phyloP scores from a whole-genome alignment of 2,329 filamentous ascomycete species.

The Fusarium drepaniforme region DNA sequence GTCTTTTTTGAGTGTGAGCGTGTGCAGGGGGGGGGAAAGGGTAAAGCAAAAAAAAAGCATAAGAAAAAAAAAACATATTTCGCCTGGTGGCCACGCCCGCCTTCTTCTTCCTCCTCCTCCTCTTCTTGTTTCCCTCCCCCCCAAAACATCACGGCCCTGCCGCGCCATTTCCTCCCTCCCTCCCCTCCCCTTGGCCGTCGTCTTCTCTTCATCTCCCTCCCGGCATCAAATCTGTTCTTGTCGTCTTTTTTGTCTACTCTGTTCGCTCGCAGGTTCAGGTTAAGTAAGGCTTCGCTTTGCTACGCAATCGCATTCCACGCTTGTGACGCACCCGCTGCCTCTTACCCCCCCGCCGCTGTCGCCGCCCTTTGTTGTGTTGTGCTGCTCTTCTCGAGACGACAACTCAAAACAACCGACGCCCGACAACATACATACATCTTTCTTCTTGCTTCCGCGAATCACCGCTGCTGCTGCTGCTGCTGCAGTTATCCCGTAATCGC shows the following conservation, averaged over 20 bases:
- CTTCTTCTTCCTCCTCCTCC: conserved; percentile 25
- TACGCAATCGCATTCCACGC: conserved; percentile 28
- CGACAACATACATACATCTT: conserved; percentile 9
- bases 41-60: conserved; percentile 30
- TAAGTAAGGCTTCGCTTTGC: conserved; percentile 20
- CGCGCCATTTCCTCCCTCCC: conserved; percentile 56
- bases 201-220: conserved; percentile 50
- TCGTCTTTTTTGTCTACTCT: conserved; percentile 39
- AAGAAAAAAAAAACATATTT: conserved; percentile 44
- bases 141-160: conserved; percentile 56
- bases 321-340: conserved; percentile 35
- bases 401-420: conserved; percentile 18
- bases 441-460: conserved; percentile 11
- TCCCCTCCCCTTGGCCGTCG: conserved; percentile 51
- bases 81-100: conserved; percentile 33
- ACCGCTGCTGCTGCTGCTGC: conserved; percentile 10
- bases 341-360: conserved; percentile 20
- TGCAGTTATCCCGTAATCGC: not conserved
- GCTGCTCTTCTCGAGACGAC: conserved; percentile 26
- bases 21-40: conserved; percentile 19
- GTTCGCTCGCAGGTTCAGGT: conserved; percentile 37
- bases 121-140: conserved; percentile 44
- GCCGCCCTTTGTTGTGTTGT: conserved; percentile 18
- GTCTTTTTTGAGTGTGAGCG: not conserved
- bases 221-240: conserved; percentile 52